Conservation (phyloP, 164 flowering plant genomes). For the Piper longum region DNA sequence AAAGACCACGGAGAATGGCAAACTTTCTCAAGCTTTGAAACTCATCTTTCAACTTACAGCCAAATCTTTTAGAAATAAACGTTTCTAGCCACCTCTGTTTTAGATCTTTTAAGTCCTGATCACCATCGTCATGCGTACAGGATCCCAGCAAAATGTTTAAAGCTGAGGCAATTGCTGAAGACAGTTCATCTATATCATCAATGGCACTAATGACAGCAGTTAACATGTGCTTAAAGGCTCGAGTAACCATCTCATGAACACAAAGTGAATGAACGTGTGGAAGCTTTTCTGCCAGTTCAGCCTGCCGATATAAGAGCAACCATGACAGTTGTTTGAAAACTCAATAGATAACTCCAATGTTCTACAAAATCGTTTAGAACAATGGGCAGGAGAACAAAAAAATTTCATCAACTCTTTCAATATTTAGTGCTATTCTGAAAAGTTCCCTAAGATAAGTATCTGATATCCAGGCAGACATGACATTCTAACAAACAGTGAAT, state of each 20-base stretch:
- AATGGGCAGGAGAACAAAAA: no score
- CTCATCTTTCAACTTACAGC: constrained; percentile 58
- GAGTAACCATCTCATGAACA: constrained; percentile 92
- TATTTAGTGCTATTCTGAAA: no score
- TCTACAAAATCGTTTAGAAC: not conserved
- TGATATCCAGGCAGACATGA: no score
- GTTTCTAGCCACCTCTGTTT: constrained; percentile 47
- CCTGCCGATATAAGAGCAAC: constrained; percentile 23
- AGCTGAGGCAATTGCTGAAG: constrained; percentile 55
- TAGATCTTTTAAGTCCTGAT: constrained; percentile 19
- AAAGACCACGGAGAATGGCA: constrained; percentile 72
- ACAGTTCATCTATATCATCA: constrained; percentile 26
- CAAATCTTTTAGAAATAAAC: constrained; percentile 47
- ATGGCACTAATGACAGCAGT: constrained; percentile 57
- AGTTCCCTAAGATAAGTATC: no score
- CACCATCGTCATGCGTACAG: constrained; percentile 15
- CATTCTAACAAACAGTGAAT: not conserved
- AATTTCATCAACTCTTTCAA: no score
- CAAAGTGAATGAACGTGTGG: constrained; percentile 92
- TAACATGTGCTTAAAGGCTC: constrained; percentile 77
- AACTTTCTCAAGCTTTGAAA: constrained; percentile 60
- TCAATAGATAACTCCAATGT: not conserved
- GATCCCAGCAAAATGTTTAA: constrained; percentile 68
- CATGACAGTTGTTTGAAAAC: not conserved
- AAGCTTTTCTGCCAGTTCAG: constrained; percentile 79